Evolutionary conservation across 2,329 filamentous ascomycete species (phyloP), one percentile per base, ranked within the genome.

Genomic region (Tolypocladium guangdongense): DNA sequence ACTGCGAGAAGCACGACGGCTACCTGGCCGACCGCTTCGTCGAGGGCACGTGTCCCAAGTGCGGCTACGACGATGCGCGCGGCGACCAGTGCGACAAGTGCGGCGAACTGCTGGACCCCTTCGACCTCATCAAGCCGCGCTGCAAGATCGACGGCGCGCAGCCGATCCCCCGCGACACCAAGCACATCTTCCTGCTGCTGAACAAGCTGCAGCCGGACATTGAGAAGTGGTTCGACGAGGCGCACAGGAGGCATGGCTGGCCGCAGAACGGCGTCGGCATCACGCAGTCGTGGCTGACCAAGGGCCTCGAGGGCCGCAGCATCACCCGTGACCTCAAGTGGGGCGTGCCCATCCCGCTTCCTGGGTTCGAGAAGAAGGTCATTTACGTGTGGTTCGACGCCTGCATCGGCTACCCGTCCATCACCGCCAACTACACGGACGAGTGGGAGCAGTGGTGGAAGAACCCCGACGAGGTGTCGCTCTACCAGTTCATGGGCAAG

Each of bases 401-500:
- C 52, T 93, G 88, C 70, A 93, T 96, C 64, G 91, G 91, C 22
- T 96, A 96, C 67, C 85, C 90, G n/a, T 95, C 90, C 2, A 96
- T 96, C 61, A 96, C 91, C 1, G 89, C 88, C 58, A 90, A 83
- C 62, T 95, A 95, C 69, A 96, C 90, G 6, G 76, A 81, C 52
- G 78, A 95, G 57, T 96, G 91, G 91, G 84, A 95, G 74, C 80
- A 88, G 65, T 96, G 91, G 91, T 96, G 91, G 91, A 84, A 87
- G 65, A 87, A 95, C 68, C 89, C 90, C 0, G 86, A 95, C 46
- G 78, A 95, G 36, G 90, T 96, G 49, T 81, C 86, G 65, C 80
- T 96, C 14, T 96, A 93, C 70, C 91, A 96, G 73, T 95, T 96
- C 77, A 88, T 96, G 82, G 91, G 91, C 72, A 96, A 96, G 65